Evolutionary conservation across 306 rosid genomes (phyloP), one percentile per base, ranked within the genome.

Genomic region (Ziziphus jujuba): DNA sequence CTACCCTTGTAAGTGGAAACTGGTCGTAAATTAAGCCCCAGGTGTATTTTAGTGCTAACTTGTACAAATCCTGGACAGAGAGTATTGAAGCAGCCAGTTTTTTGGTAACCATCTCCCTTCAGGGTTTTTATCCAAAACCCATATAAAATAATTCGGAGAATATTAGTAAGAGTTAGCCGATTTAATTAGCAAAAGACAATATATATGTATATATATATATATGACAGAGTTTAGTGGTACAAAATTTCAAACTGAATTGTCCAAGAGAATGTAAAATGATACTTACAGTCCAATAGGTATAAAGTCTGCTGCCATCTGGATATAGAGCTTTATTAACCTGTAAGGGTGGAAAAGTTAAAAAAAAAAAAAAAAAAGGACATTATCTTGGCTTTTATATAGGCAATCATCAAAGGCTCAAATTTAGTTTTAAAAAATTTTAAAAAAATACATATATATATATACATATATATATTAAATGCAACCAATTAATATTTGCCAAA

Each of bases 61-160:
- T 70, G 83, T 64, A 73, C n/a, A 19, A 79, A 79, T 34, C 80
- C 77, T 9, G 63, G 76, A 40, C 73, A 74, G 8, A 72, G 70
- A 43, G 45, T 21, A 50, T 79, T 74, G 70, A 40, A 79, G 70
- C 77, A 65, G n/a, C 74, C 83, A 14, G 66, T 67, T 15, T 20
- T 56, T 48, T 61, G 70, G 52, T 63, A 68, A 22, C 75, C 75
- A 61, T 78, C 72, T 6, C 64, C 71, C 75, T 68, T 64, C 19
- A 43, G 5, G 28, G 19, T 52, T 64, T 60, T 38, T 19, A 40
- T 9, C 2, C 15, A 9, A 21, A 12, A 25, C 7, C 50, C 10
- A 28, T 6, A 50, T 5, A 7, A 6, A 1, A 6, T 5, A 6
- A 11, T 28, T 28, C 33, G 54, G 28, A 25, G 19, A 59, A n/a